phyloP scores from a whole-genome alignment of 257 asterid genomes.

The Scutellaria barbata region DNA sequence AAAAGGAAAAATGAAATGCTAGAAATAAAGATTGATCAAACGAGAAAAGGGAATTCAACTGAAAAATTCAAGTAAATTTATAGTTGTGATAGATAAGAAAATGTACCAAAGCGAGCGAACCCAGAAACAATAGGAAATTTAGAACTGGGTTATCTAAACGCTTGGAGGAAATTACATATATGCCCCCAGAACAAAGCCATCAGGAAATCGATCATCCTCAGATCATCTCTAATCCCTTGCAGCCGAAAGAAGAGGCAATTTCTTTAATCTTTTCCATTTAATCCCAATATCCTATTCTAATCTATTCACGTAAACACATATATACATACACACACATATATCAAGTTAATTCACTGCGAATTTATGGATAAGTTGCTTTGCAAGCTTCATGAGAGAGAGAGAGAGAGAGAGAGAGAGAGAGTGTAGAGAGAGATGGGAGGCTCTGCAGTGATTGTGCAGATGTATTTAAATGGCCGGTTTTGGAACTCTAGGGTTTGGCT shows the following conservation, averaged over 20 bases:
- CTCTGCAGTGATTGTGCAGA: not conserved
- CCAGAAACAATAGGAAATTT: conserved; percentile 40
- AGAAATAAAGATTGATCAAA: too few relatives aligned
- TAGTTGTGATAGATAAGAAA: not conserved
- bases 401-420: not conserved
- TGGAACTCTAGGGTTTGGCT: conserved; percentile 33
- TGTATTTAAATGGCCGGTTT: not conserved
- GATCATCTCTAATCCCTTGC: conserved; percentile 49
- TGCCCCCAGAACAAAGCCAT: conserved; percentile 86
- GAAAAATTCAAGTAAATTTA: not conserved
- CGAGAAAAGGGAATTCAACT: too few relatives aligned
- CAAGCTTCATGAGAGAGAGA: too few relatives aligned
- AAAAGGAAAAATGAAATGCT: not conserved
- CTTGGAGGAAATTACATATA: conserved; percentile 36
- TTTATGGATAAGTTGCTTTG: not conserved
- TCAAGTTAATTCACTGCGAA: not conserved
- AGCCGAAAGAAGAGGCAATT: conserved; percentile 79
- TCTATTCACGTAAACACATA: not conserved
- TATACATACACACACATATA: too few relatives aligned
- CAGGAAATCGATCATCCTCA: conserved; percentile 55
- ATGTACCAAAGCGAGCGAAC: conserved; percentile 57
- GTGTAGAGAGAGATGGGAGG: not conserved
- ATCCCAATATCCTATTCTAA: not conserved
- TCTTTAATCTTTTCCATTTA: not conserved
- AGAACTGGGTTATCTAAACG: conserved; percentile 38